Percentiles rank a stretch among this genome's conserved stretches.
Conservation (phyloP, 345 rosid genomes). For the Diplotaxis tenuifolia region DNA sequence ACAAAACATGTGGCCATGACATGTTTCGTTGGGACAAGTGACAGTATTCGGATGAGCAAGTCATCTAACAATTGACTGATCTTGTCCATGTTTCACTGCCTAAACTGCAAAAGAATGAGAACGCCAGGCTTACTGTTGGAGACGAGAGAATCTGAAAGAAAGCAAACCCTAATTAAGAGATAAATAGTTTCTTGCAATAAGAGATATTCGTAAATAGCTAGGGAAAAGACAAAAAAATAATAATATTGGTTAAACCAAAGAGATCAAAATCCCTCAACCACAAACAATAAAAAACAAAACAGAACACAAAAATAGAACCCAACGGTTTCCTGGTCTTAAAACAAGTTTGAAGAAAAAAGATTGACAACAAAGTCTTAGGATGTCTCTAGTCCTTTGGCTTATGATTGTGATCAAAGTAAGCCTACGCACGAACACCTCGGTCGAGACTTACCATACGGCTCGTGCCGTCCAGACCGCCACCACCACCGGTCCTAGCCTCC, state of each 20-base stretch:
- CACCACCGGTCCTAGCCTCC: conserved; percentile 67
- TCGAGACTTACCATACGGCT: conserved; percentile 73
- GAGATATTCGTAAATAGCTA: neutral
- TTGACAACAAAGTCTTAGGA: neutral
- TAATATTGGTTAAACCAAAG: neutral
- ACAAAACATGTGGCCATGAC: neutral
- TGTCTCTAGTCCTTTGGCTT: neutral
- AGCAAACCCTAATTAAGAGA: too few relatives aligned
- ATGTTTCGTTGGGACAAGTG: neutral
- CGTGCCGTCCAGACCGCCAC: conserved; percentile 58
- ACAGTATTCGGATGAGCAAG: neutral
- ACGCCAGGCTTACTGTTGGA: too few relatives aligned
- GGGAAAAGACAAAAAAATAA: neutral
- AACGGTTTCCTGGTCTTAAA: neutral
- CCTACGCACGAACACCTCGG: conserved; percentile 49
- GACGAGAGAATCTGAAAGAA: too few relatives aligned
- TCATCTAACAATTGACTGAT: neutral
- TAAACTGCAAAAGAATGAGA: too few relatives aligned
- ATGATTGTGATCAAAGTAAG: neutral
- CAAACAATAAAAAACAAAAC: neutral
- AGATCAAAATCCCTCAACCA: conserved; percentile 3
- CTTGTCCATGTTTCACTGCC: neutral
- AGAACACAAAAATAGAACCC: neutral
- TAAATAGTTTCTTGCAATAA: too few relatives aligned
- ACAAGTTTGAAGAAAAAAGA: neutral